Base-by-base conservation (phyloP, 2,329 filamentous ascomycete genomes). In the Tolypocladium amazonense region DNA sequence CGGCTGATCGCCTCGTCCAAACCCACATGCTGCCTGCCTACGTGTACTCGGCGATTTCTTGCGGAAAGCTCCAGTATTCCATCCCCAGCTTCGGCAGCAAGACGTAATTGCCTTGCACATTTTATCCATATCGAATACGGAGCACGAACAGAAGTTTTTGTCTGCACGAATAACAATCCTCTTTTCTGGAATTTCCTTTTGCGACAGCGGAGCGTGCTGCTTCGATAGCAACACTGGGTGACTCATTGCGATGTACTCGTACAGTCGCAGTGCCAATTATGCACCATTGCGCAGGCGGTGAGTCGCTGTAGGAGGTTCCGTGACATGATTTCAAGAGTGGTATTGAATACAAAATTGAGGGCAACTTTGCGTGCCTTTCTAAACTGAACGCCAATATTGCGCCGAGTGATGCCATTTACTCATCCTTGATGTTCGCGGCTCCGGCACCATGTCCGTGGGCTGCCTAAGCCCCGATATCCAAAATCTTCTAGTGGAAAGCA, bases 331-430 rank as follows among this genome's bases (percentile, higher is more conserved):
- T 54, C 30, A 35, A 15, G 20, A 54, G 30, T 35, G 30, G 50
- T 52, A 52, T 52, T 52, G 25, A 53, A 53, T 14, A 33, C 50
- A 53, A 35, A 20, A 20, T 52, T 9, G 27, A 53, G 27, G 50
- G 50, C 30, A 35, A n/a, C 30, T 54, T 25, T 30, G n/a, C 47
- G 37, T 55, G 57, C 35, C 59, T 58, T 55, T 61, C 53, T 59
- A 43, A 58, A 56, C 57, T 58, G 43, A 62, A 58, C 59, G 57
- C 50, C 50, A 54, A 33, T 53, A 35, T 35, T 53, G 50, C 50
- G 50, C 50, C 30, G 50, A 4, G 20, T 23, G 6, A 37, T 23
- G 50, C 30, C 23, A 35, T 37, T 35, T 23, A 33, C 33, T 37
- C 30, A n/a, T 35, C 9, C 7, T 35, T 54, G 20, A 6, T 23